phyloP scores from a whole-genome alignment of 306 rosid genomes.

The Mucuna pruriens region DNA sequence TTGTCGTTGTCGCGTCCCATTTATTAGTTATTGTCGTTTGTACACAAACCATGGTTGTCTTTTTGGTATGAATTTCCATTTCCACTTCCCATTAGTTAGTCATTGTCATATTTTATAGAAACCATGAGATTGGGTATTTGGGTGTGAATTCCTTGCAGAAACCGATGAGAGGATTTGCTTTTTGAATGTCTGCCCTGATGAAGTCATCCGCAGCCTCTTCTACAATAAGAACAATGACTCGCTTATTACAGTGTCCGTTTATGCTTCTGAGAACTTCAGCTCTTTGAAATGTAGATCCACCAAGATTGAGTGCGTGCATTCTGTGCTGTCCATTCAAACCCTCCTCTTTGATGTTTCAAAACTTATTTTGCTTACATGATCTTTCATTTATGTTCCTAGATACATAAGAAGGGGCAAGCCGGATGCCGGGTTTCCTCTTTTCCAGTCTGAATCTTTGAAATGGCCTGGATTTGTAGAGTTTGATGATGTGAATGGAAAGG shows the following conservation, averaged over 20 bases:
- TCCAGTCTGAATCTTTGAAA: conserved; percentile 85
- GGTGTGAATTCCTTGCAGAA: conserved; percentile 55
- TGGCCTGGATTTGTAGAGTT: conserved; percentile 99
- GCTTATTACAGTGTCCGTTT: conserved; percentile 90
- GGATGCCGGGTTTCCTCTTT: conserved; percentile 91
- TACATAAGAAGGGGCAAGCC: conserved; percentile 87
- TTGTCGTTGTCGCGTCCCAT: background rate
- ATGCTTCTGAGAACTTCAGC: conserved; percentile 94
- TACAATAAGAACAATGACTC: conserved; percentile 93
- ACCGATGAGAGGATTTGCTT: conserved; percentile 86
- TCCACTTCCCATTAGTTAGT: background rate
- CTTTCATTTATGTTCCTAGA: conserved; percentile 48
- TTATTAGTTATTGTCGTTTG: background rate
- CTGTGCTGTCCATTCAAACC: conserved; percentile 30
- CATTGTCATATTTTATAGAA: background rate
- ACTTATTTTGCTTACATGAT: conserved; percentile 12
- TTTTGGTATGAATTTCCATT: background rate
- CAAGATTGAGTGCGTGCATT: conserved; percentile 75
- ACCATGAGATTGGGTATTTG: background rate
- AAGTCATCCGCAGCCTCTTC: conserved; percentile 91
- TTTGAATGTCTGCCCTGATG: conserved; percentile 85
- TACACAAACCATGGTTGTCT: background rate
- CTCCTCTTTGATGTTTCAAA: background rate
- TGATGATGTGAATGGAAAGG: conserved; percentile 96
- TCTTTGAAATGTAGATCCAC: conserved; percentile 93